phyloP scores from a whole-genome alignment of 2,329 filamentous ascomycete genomes.

The Fusarium tanahbumbuense region DNA sequence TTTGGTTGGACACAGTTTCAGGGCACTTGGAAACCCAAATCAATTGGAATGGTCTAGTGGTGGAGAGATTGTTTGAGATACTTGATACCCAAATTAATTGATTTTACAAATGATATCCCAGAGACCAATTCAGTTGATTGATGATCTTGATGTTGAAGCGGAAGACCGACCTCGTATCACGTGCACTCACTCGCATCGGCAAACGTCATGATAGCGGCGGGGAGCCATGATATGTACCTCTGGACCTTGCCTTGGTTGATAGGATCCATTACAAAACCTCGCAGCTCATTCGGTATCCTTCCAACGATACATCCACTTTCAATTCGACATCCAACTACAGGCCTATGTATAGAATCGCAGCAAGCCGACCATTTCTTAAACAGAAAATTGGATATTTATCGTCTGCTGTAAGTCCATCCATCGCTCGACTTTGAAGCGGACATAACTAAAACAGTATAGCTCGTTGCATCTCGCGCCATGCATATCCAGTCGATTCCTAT shows the following conservation, averaged over 20 bases:
- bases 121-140: background rate
- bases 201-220: slow-evolving; percentile 38
- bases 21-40: slow-evolving; percentile 67
- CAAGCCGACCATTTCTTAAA: slow-evolving; percentile 51
- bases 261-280: slow-evolving; percentile 44
- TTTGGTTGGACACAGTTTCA: slow-evolving; percentile 62
- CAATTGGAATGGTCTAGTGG: slow-evolving; percentile 65
- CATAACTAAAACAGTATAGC: slow-evolving; percentile 18
- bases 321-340: slow-evolving; percentile 3
- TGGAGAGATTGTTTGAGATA: background rate
- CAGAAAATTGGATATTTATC: slow-evolving; percentile 46
- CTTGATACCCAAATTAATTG: slow-evolving; percentile 28
- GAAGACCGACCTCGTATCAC: slow-evolving; percentile 27
- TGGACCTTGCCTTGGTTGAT: background rate
- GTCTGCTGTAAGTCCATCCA: slow-evolving; percentile 36
- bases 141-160: background rate
- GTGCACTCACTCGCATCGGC: slow-evolving; percentile 29
- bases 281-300: slow-evolving; percentile 36
- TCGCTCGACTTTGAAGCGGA: background rate
- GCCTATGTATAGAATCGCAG: slow-evolving; percentile 58
- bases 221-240: slow-evolving; percentile 31
- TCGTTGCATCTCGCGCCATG: slow-evolving; percentile 63
- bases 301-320: slow-evolving; percentile 13
- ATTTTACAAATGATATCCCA: background rate
- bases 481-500: slow-evolving; percentile 90